Base-by-base conservation (phyloP, 2,329 filamentous ascomycete genomes). In the Xylariaceae sp. region DNA sequence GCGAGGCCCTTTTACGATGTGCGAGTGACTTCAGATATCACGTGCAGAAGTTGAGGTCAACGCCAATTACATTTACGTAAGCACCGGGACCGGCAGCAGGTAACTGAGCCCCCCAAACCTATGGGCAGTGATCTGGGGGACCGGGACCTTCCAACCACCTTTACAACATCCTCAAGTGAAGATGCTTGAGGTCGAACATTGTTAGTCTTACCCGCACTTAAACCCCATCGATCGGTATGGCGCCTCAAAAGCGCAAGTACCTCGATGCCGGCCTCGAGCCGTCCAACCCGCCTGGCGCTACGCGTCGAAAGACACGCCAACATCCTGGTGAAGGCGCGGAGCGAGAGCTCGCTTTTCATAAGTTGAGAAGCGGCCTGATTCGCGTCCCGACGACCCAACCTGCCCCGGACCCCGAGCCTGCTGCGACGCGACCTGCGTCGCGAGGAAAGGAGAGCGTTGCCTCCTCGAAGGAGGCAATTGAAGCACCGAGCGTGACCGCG, bases 191-290 rank as follows among this genome's bases (percentile, higher is more conserved):
- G 49, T 11, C 49, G 6, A 6, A 23, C 7, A 35, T 34, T 30
- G 23, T 30, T 30, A 30, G 23, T 30, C 3, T 30, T 30, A 30
- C 23, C 23, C 5, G 23, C 23, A 30, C 23, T 30, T 5, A 30
- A 4, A 4, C 23, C 23, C 3, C 23, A 30, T 30, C 23, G 23
- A 30, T 30, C 4, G 23, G 23, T 15, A 73, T 73, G 71, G 65
- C 69, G 56, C 66, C 68, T 3, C 66, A 65, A 51, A 73, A 72
- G 66, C 70, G 71, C 57, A 72, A 73, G 60, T 65, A 61, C 48
- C 69, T 71, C 37, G 70, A 64, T 35, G 56, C 58, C n/a, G 50
- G 56, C 53, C 53, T 55, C 34, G 63, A 66, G 35, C 39, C 47
- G 10, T n/a, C 35, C n/a, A 23, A 17, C 4, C 44, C 54, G 23